Evolutionary conservation across 306 rosid species (phyloP), one percentile per base, ranked within the genome.

Genomic region (Cucumis sativus): DNA sequence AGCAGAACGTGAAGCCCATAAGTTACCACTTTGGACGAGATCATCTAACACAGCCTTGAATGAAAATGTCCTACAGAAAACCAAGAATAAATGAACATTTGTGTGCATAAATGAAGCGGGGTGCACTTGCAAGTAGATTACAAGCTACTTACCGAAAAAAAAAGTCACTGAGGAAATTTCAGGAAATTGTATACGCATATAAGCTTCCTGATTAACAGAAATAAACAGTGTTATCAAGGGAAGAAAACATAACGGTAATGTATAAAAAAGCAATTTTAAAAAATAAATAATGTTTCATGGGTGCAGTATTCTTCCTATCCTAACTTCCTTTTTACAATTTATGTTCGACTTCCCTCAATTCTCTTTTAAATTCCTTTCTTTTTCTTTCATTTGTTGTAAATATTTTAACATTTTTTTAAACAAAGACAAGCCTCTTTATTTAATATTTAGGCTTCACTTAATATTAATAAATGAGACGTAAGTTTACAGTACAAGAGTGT

Each of bases 161-260:
- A 77, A 75, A 61, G 84, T 51, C 78, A 40, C 58, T 69, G 78
- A 74, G 43, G 82, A 76, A 79, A 82, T 86, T 86, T 93, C 90
- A 93, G 79, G 97, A 91, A 80, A 92, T 81, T 7, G 86, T 88
- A 85, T 93, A 90, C n/a, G 90, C 88, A 79, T 88, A 93, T 78
- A 93, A 85, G 84, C 84, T 91, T 83, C 97, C 97, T 91, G 92
- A 77, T 80, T 60, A 79, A 79, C 70, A 84, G 23, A 49, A 59
- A 75, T 15, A 7, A 75, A 17, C 33, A 81, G 25, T 82, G 59
- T 25, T 10, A 25, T 18, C 65, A 58, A 70, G 30, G 35, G 71
- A 28, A 47, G 72, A 15, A 71, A 71, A 71, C 59, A 25, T 9
- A 39, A 15, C 16, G 23, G 59, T 15, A 25, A 51, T 1, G 8